Conservation (phyloP, 202 grass and related monocot genomes). For the Elaeis oleifera region DNA sequence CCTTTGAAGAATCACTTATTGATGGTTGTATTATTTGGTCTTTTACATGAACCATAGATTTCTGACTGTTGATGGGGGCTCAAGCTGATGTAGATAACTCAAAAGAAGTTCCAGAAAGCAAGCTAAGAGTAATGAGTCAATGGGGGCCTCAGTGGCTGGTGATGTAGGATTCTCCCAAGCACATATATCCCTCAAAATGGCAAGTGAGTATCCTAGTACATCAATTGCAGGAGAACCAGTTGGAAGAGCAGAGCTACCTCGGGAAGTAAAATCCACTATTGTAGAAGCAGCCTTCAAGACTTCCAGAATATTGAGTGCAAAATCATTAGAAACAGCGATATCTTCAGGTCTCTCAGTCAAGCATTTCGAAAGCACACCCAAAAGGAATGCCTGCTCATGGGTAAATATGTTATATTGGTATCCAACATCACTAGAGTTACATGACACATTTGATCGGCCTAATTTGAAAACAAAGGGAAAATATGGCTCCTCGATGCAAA, state of each 20-base stretch:
- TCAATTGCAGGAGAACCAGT: constrained; percentile 47
- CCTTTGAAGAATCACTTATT: constrained; percentile 29
- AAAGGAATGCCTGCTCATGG: constrained; percentile 52
- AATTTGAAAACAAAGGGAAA: constrained; percentile 53
- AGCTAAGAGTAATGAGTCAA: constrained; percentile 47
- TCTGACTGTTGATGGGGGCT: constrained; percentile 76
- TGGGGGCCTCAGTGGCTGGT: constrained; percentile 22
- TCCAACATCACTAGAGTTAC: constrained; percentile 15
- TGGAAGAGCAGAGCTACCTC: constrained; percentile 39
- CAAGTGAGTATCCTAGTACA: constrained; percentile 67
- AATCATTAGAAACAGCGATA: constrained; percentile 40
- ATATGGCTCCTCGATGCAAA: constrained; percentile 60
- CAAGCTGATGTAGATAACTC: constrained; percentile 50
- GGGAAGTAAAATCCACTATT: constrained; percentile 51
- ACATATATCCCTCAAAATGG: constrained; percentile 78
- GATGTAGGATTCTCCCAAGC: constrained; percentile 53
- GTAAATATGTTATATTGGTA: constrained; percentile 24
- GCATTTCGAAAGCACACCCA: constrained; percentile 58
- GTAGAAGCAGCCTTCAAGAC: constrained; percentile 44
- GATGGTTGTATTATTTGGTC: constrained; percentile 26
- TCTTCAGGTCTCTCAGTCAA: constrained; percentile 63
- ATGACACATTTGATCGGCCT: constrained; percentile 25
- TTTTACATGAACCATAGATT: constrained; percentile 34
- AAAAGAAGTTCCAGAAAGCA: constrained; percentile 54
- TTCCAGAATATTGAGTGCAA: constrained; percentile 48